Conservation (phyloP, 176 grass and related monocot genomes). For the Echinochloa phyllopogon region DNA sequence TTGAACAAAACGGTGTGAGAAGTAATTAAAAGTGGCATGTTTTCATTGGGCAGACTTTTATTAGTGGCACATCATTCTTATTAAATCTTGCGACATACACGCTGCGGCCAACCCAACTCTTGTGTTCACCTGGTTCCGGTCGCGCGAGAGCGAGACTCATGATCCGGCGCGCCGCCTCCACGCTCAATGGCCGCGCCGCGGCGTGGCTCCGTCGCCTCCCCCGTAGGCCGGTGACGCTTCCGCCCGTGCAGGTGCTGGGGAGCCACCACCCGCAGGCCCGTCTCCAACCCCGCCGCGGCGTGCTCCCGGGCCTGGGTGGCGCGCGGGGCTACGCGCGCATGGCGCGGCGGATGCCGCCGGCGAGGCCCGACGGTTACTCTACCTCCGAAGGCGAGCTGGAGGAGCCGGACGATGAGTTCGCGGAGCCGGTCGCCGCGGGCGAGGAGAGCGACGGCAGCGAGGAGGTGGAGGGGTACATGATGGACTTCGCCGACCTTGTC, state of each 20-base stretch:
- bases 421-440: neutral
- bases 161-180: constrained; percentile 28
- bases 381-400: constrained; percentile 58
- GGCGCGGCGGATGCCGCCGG: constrained; percentile 51
- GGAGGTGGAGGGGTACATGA: constrained; percentile 32
- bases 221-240: neutral
- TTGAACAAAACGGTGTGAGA: too few species aligned
- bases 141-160: constrained; percentile 17
- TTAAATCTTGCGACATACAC: too few species aligned
- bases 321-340: constrained; percentile 48
- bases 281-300: neutral
- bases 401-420: constrained; percentile 2
- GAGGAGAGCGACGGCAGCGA: constrained; percentile 30
- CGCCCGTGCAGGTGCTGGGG: neutral
- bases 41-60: too few species aligned
- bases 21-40: too few species aligned
- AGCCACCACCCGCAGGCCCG: neutral
- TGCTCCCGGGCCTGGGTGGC: neutral
- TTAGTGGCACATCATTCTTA: too few species aligned
- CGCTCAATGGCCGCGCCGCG: neutral
- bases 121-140: neutral
- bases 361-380: constrained; percentile 60
- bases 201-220: neutral
- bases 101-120: neutral
- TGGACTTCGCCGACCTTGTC: neutral